These are phyloP conservation scores for Boletus reticulatus DNA, from an alignment of 768 basidiomycete species.

Conservation along the genomic window DNA sequence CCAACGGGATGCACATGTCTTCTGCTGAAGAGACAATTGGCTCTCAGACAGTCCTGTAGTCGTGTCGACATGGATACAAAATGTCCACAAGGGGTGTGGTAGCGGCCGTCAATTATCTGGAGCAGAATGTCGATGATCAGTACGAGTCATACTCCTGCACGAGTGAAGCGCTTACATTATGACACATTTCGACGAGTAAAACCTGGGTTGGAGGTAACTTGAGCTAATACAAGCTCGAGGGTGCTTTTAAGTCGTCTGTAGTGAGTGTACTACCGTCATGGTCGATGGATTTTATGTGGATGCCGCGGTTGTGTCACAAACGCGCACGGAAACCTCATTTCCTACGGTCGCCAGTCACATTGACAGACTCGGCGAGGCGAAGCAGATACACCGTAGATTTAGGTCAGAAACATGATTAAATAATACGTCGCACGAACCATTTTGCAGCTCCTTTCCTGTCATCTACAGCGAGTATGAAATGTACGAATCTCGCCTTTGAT, in stretches of 20 bases:
- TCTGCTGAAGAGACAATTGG: conserved; percentile 69
- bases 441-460: conserved; percentile 6
- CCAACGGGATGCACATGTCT: conserved; percentile 59
- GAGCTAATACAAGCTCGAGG: conserved; percentile 15
- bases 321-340: conserved; percentile 40
- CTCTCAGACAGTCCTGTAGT: conserved; percentile 60
- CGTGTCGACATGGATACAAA: conserved; percentile 72
- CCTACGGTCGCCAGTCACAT: conserved; percentile 32
- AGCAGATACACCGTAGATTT: conserved; percentile 29
- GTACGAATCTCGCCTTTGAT: conserved; percentile 5
- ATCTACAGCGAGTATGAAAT: conserved; percentile 14
- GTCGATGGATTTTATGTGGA: conserved; percentile 29
- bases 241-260: conserved; percentile 16
- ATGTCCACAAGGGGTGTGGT: conserved; percentile 66
- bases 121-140: neutral
- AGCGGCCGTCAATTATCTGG: conserved; percentile 77
- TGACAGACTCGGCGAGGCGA: conserved; percentile 35
- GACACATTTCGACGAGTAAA: conserved; percentile 51
- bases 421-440: conserved; percentile 21
- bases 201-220: conserved; percentile 16
- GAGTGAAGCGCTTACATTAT: conserved; percentile 53
- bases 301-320: conserved; percentile 31
- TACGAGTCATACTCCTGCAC: neutral
- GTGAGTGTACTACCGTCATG: conserved; percentile 13
- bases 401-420: conserved; percentile 17